Conservation (phyloP, 108 stramenopile species). For the Pseudonitzschia multiseries region DNA sequence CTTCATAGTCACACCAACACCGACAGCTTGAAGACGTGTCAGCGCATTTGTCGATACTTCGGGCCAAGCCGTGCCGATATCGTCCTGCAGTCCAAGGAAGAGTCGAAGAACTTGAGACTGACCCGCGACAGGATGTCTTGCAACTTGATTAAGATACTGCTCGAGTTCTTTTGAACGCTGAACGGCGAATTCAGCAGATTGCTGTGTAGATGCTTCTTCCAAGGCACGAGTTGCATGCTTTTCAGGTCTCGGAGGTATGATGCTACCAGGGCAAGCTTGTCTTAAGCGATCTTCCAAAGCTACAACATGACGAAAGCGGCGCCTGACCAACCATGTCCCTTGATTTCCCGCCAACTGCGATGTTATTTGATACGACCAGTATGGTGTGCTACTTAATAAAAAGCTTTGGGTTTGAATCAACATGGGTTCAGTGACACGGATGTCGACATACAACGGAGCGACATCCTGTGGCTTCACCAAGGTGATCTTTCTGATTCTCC, state of each 20-base stretch:
- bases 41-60: constrained; percentile 79
- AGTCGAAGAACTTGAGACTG: constrained; percentile 54
- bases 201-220: constrained; percentile 80
- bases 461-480: constrained; percentile 45
- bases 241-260: constrained; percentile 83
- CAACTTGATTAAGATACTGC: constrained; percentile 64
- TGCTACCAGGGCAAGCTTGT: constrained; percentile 67
- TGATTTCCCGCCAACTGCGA: constrained; percentile 38
- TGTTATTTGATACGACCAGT: constrained; percentile 83
- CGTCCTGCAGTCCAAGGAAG: constrained; percentile 82
- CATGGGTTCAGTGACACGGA: constrained; percentile 66
- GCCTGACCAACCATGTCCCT: constrained; percentile 63
- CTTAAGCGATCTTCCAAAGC: constrained; percentile 79
- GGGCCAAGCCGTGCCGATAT: constrained; percentile 89
- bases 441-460: constrained; percentile 50
- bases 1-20: constrained; percentile 36
- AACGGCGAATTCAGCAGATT: constrained; percentile 81
- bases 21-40: constrained; percentile 67
- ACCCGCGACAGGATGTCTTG: constrained; percentile 63
- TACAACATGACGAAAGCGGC: constrained; percentile 88
- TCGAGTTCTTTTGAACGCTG: constrained; percentile 64
- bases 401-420: constrained; percentile 59
- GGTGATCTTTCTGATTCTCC: constrained; percentile 27
- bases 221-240: constrained; percentile 82
- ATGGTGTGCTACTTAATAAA: constrained; percentile 56